phyloP scores from a whole-genome alignment of 176 grass and related monocot genomes.

The Carex pumila region DNA sequence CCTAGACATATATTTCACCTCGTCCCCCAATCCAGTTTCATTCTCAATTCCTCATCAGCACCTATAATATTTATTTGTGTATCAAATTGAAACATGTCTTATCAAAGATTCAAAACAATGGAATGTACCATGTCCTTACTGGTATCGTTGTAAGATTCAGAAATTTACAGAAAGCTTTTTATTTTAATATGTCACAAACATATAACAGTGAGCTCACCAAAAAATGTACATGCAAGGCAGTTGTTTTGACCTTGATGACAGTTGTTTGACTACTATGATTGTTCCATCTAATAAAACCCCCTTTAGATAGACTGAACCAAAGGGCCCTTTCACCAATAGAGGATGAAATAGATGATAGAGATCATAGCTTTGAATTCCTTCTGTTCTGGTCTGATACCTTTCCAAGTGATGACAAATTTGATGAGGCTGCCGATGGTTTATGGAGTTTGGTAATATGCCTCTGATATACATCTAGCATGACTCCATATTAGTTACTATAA shows the following conservation, averaged over 20 bases:
- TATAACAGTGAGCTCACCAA: conserved; percentile 37
- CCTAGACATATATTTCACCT: conserved; percentile 78
- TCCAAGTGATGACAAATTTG: background rate
- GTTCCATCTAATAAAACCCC: conserved; percentile 70
- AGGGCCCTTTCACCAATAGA: too few species aligned
- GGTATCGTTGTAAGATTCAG: background rate
- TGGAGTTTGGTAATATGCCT: background rate
- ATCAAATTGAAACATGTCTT: conserved; percentile 14
- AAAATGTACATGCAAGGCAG: conserved; percentile 65
- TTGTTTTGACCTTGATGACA: conserved; percentile 77
- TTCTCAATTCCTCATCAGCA: conserved; percentile 37
- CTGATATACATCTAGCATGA: background rate
- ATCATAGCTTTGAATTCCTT: background rate
- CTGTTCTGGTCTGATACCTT: background rate
- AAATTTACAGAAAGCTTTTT: background rate
- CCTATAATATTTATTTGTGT: background rate
- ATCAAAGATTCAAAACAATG: background rate
- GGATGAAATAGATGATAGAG: too few species aligned
- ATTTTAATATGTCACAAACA: background rate
- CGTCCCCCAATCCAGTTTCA: conserved; percentile 68
- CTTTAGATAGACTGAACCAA: conserved; percentile 36
- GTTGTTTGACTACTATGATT: conserved; percentile 69
- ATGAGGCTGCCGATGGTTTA: background rate
- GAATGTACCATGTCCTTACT: conserved; percentile 1
- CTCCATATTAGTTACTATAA: background rate